phyloP scores from a whole-genome alignment of 129 eudicot species.

The Centaurea solstitialis region DNA sequence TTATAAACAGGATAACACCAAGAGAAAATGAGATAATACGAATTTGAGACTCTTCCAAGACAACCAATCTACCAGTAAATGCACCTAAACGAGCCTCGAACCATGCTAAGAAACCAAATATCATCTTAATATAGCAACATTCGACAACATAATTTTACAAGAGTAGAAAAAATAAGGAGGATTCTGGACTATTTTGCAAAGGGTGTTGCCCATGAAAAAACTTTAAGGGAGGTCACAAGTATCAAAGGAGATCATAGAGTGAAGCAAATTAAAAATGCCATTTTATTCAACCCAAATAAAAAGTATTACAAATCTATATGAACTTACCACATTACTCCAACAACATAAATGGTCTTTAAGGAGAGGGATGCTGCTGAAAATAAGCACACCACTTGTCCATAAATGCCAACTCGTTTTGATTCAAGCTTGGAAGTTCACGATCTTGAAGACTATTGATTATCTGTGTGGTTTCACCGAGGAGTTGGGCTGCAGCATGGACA shows the following conservation, averaged over 20 bases:
- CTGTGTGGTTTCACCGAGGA: conserved; percentile 12
- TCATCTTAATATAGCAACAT: not conserved
- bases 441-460: not conserved
- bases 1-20: not conserved
- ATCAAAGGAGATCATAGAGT: too few species aligned
- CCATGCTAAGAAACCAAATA: not conserved
- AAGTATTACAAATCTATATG: too few species aligned
- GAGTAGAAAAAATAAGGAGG: too few species aligned
- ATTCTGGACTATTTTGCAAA: too few species aligned
- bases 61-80: not conserved
- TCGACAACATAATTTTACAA: not conserved
- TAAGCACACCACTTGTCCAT: conserved; percentile 4
- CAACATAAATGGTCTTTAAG: not conserved
- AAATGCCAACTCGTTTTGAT: not conserved
- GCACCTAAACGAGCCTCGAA: not conserved
- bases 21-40: not conserved
- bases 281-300: too few species aligned
- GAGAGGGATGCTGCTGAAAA: not conserved
- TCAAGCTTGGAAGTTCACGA: not conserved
- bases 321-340: not conserved
- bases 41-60: too few species aligned
- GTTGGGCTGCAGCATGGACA: conserved; percentile 23
- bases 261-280: too few species aligned
- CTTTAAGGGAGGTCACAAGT: too few species aligned
- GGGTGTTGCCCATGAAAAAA: too few species aligned